Conservation (phyloP, 208 protist species). For the Wallacemonas sp. region DNA sequence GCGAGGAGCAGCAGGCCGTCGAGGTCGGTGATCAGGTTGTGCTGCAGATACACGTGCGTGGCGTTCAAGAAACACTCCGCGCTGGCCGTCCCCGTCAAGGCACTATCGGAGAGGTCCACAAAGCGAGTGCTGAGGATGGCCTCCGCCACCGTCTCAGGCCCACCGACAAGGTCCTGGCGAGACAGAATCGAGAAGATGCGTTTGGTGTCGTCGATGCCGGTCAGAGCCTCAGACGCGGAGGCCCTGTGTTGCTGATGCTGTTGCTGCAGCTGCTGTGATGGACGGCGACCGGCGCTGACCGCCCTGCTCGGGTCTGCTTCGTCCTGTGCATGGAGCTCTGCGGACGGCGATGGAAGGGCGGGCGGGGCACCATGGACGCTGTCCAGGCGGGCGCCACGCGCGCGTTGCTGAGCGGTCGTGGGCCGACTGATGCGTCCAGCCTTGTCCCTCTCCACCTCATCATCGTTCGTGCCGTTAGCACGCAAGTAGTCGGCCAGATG, state of each 20-base stretch:
- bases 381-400: slow-evolving; percentile 5
- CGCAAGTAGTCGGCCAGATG: slow-evolving; percentile 9
- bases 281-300: slow-evolving; percentile 8
- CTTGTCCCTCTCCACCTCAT: no score
- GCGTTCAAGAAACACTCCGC: slow-evolving; percentile 74
- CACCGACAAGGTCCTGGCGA: slow-evolving; percentile 43
- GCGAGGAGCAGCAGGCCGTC: slow-evolving; percentile 67
- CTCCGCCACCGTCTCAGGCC: slow-evolving; percentile 61
- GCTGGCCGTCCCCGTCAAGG: slow-evolving; percentile 33
- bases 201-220: background rate
- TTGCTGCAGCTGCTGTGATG: slow-evolving; percentile 10
- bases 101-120: slow-evolving; percentile 50
- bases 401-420: slow-evolving; percentile 14
- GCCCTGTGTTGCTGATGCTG: slow-evolving; percentile 4
- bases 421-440: no score
- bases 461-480: no score
- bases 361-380: no score
- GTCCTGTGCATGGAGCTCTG: background rate
- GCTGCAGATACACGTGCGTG: slow-evolving; percentile 79
- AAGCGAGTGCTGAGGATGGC: slow-evolving; percentile 51
- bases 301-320: background rate
- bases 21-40: slow-evolving; percentile 58
- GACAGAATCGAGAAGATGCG: slow-evolving; percentile 33
- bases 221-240: background rate
- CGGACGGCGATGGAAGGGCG: no score